phyloP scores from a whole-genome alignment of 306 rosid species.

The Cyclanthera cordifolia region DNA sequence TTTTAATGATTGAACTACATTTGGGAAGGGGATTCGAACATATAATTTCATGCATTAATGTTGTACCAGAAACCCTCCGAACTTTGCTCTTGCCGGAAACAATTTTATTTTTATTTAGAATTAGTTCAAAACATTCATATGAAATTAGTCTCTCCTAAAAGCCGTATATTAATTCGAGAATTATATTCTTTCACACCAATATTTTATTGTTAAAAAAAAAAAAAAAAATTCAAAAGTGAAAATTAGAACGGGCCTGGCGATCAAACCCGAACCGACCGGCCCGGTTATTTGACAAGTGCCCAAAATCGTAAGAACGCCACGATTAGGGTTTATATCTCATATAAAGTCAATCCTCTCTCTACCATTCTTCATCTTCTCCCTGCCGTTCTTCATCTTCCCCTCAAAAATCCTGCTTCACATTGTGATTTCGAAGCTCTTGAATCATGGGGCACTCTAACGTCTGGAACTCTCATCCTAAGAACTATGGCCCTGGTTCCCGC shows the following conservation, averaged over 20 bases:
- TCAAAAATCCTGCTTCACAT: not conserved
- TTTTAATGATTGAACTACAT: too few species aligned
- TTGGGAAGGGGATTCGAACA: too few species aligned
- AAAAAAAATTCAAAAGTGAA: not conserved
- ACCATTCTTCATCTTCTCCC: conserved; percentile 8
- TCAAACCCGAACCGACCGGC: not conserved
- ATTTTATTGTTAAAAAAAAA: too few species aligned
- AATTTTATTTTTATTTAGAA: too few species aligned
- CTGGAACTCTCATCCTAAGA: conserved; percentile 92
- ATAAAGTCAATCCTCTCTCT: not conserved
- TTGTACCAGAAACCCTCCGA: too few species aligned
- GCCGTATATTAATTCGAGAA: too few species aligned
- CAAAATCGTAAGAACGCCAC: not conserved
- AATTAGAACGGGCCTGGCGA: not conserved
- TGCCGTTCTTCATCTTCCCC: conserved; percentile 11
- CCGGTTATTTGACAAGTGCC: not conserved
- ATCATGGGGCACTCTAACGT: conserved; percentile 82
- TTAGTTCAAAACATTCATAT: too few species aligned
- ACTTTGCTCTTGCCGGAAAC: too few species aligned
- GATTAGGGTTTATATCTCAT: conserved; percentile 5
- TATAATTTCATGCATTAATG: too few species aligned
- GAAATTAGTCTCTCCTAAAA: too few species aligned
- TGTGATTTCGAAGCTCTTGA: not conserved
- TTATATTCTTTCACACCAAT: too few species aligned
- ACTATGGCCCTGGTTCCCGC: conserved; percentile 93